Base-by-base conservation (phyloP, 163 green algal genomes). In the Scenedesmus sp. region DNA sequence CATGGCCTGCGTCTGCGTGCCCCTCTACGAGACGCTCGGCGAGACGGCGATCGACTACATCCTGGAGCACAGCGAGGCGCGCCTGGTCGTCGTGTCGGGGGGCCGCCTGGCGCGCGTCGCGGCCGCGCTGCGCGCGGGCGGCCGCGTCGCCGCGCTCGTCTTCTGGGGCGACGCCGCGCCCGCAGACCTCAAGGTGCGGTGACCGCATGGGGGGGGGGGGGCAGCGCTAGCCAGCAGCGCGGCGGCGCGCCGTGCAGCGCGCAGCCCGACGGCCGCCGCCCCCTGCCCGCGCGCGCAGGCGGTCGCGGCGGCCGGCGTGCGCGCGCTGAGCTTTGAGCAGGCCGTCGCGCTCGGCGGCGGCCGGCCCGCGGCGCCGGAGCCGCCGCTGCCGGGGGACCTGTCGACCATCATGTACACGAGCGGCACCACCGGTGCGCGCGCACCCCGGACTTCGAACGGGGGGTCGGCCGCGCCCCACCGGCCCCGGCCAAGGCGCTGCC, bases 11-110 rank as follows among this genome's bases (percentile, higher is more conserved):
- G 56, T 81, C 29, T 93, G 89, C 70, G 94, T 98, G 47, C 95
- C 95, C 6, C 87, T 98, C 48, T 99, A 99, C 77, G 95, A 98
- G 78, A 94, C 91, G 0, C 89, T 99, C 42, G 96, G 96, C 14
- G 94, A 96, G 82, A 89, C 92, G 10, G 94, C 94, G 2, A 89
- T 99, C 11, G 93, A 97, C 85, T 98, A 95, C 87, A 97, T 98
- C 60, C 78, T 96, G 51, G 91, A 90, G 44, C 95, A 99, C 58
- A 87, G 89, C 22, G 90, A 92, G 67, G 63, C 86, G 10, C 87
- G 39, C 36, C 63, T 89, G 26, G 80, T 95, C 0, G 89, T 93
- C 45, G 66, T 77, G 17, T 47, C 62, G 42, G 64, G 60, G n/a
- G 28, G 7, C 39, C 82, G 82, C 53, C 53, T 84, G 33, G 6